Conservation (phyloP, 2,329 filamentous ascomycete genomes). For the Exophiala dermatitidis region DNA sequence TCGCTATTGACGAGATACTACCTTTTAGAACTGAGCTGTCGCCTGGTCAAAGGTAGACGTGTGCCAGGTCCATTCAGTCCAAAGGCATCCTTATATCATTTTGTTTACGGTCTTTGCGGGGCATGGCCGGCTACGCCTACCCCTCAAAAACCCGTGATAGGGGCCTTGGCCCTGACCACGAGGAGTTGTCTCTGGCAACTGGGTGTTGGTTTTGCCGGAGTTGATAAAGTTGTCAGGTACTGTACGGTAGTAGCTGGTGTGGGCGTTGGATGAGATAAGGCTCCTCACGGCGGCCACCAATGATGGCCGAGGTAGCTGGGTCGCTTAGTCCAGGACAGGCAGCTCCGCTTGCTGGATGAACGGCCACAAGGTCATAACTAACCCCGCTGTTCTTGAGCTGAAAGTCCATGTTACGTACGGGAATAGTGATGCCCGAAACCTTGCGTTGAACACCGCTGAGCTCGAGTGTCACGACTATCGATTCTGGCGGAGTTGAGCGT, state of each 20-base stretch:
- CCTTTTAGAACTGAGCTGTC: too few species aligned
- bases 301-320: background rate
- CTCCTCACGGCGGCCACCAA: constrained; percentile 12
- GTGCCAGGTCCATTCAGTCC: too few species aligned
- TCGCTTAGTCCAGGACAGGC: constrained; percentile 16
- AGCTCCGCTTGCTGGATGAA: constrained; percentile 19
- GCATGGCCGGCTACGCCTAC: constrained; percentile 9
- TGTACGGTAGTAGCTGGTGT: constrained; percentile 2
- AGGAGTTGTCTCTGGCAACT: background rate
- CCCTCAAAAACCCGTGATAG: constrained; percentile 20
- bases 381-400: constrained; percentile 12
- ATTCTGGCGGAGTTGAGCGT: constrained; percentile 9
- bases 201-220: background rate
- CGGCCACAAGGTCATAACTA: constrained; percentile 5
- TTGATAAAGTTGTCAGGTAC: background rate
- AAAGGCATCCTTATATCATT: constrained; percentile 5
- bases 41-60: too few species aligned
- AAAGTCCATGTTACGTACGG: constrained; percentile 13
- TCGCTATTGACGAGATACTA: too few species aligned
- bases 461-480: constrained; percentile 3
- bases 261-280: constrained; percentile 18
- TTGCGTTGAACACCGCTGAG: background rate
- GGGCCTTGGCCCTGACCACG: constrained; percentile 7
- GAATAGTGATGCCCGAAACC: background rate
- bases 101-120: constrained; percentile 20